Evolutionary conservation across 805 yeast genomes (phyloP).

Genomic region (Lipomyces yamadae): DNA sequence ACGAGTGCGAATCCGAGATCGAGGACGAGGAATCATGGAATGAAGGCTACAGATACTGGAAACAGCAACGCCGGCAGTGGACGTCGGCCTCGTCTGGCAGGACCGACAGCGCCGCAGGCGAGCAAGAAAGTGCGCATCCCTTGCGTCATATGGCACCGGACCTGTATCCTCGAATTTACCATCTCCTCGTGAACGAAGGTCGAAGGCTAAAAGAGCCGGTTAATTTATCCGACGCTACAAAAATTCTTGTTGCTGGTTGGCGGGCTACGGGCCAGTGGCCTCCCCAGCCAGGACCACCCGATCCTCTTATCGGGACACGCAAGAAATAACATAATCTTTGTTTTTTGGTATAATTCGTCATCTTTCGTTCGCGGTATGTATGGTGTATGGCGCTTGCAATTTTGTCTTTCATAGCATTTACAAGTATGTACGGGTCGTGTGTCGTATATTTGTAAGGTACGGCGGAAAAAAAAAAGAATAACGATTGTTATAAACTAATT

Average conservation of each 20-base stretch:
- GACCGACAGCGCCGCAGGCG: constrained; percentile 31
- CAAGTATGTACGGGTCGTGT: background rate
- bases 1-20: constrained; percentile 41
- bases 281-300: constrained; percentile 35
- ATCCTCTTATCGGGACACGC: constrained; percentile 30
- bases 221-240: constrained; percentile 72
- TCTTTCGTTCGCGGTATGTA: background rate
- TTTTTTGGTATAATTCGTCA: too few relatives aligned
- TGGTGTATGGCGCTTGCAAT: constrained; percentile 1
- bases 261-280: constrained; percentile 72
- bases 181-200: constrained; percentile 69
- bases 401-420: background rate
- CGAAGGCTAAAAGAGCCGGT: constrained; percentile 69
- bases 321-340: background rate
- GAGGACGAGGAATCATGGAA: constrained; percentile 51
- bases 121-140: constrained; percentile 37
- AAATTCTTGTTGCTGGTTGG: constrained; percentile 86
- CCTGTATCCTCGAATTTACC: constrained; percentile 57
- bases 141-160: constrained; percentile 43
- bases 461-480: background rate
- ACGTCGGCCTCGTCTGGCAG: constrained; percentile 34
- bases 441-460: background rate
- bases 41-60: constrained; percentile 71
- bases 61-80: constrained; percentile 72
- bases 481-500: background rate